Percentiles rank a stretch among this genome's conserved stretches.
These are phyloP conservation scores for Solanum microdontum DNA, from an alignment of 257 asterid genomes.

Conservation along the genomic window DNA sequence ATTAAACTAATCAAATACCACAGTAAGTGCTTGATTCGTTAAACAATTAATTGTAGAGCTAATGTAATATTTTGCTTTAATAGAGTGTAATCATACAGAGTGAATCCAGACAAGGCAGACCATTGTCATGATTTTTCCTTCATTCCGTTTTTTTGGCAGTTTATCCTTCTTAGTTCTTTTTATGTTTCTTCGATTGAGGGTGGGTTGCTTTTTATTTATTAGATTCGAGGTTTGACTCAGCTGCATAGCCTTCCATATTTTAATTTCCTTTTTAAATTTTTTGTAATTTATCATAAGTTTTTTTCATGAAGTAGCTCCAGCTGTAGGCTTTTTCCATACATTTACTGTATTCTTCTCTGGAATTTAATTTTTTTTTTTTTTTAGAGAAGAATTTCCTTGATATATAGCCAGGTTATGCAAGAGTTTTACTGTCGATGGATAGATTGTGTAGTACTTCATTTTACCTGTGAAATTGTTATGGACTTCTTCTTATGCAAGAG, in stretches of 20 bases:
- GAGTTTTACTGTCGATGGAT: neutral
- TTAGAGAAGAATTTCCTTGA: neutral
- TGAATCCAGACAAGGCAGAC: neutral
- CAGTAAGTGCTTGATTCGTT: neutral
- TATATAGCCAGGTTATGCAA: neutral
- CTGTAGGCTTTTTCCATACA: neutral
- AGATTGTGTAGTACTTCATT: neutral
- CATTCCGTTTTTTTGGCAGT: neutral
- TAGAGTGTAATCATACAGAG: neutral
- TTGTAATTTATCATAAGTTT: neutral
- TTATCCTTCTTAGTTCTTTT: neutral
- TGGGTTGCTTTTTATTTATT: neutral
- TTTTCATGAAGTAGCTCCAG: neutral
- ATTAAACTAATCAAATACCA: neutral
- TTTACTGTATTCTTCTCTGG: neutral
- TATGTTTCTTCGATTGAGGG: neutral
- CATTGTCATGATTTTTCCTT: neutral
- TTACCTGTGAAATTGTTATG: neutral
- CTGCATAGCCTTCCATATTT: neutral
- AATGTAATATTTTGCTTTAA: neutral
- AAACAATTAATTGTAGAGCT: neutral
- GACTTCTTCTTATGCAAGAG: neutral
- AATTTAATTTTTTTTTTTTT: too few relatives aligned
- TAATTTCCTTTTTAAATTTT: neutral
- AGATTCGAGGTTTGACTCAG: neutral